Base-by-base conservation (phyloP, 495 filamentous ascomycete species). In the Aspergillus indologenus region DNA sequence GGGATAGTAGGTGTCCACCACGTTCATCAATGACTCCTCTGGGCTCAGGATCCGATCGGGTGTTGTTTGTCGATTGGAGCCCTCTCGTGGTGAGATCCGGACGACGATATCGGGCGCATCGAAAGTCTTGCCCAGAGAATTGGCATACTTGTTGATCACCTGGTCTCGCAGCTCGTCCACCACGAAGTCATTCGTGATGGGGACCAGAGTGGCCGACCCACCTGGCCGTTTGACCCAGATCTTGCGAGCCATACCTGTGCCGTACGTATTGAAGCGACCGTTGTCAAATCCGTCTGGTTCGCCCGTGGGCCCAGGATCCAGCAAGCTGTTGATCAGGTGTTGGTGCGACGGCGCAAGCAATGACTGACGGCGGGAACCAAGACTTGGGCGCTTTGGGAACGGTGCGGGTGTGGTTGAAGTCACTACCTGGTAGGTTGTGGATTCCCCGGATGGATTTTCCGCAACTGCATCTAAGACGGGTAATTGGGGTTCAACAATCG, bases 81-180 rank as follows among this genome's bases (percentile, higher is more conserved):
- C 72, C 29, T 81, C 77, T 22, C 85, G 72, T 6, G 81, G 71
- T 1, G 71, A 19, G 56, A 97, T 84, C 15, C 84, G 82, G 54
- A 98, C 77, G 23, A 79, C 81, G 42, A 93, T 80, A 71, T 98
- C 94, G 20, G 94, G 95, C 17, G 94, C 79, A 75, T 98, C 94
- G 65, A 91, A 97, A 22, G 79, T 88, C 65, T 84, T 85, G 8
- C 93, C 95, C 26, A 98, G 76, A 9, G 92, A 93, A 72, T 98
- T 98, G 52, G 83, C 85, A 70, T 97, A 98, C 75, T 96, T 98
- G 62, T 83, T 84, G 62, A 98, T 76, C 23, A 98, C 92, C 81
- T 92, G 83, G 63, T 97, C 95, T 56, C 92, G 86, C 53, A 96
- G 87, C 75, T 97, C 95, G 67, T 98, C 94, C 19, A 98, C 94